phyloP scores from a whole-genome alignment of 1,139 yeast species.

The Suhomyces maxii region DNA sequence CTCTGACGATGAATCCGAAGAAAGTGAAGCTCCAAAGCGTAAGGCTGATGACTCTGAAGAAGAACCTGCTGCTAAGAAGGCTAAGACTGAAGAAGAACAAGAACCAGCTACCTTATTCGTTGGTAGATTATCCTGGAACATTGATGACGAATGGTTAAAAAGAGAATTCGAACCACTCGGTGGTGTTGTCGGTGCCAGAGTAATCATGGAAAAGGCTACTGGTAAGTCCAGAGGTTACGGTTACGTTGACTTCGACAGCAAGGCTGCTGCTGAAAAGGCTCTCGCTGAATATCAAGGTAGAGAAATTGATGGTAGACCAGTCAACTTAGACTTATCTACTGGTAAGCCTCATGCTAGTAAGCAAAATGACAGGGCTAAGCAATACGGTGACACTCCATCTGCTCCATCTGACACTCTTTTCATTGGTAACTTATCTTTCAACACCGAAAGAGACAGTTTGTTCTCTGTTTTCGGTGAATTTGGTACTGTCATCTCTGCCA shows the following conservation, averaged over 20 bases:
- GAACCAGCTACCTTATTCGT: conserved; percentile 91
- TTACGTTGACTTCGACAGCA: conserved; percentile 87
- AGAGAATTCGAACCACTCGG: conserved; percentile 82
- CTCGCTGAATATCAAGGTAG: conserved; percentile 81
- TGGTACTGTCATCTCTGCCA: conserved; percentile 83
- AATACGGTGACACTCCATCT: conserved; percentile 86
- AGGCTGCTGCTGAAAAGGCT: conserved; percentile 85
- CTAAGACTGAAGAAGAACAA: conserved; percentile 27
- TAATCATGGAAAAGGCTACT: conserved; percentile 86
- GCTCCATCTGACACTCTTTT: conserved; percentile 94
- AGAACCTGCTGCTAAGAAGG: conserved; percentile 38
- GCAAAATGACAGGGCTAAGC: conserved; percentile 74
- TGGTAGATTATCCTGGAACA: conserved; percentile 96
- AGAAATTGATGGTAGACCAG: conserved; percentile 96
- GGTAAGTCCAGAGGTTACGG: conserved; percentile 98
- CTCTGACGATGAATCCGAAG: conserved; percentile 25
- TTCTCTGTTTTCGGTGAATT: conserved; percentile 69
- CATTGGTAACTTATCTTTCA: conserved; percentile 93
- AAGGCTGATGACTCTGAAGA: conserved; percentile 36
- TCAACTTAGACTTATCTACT: conserved; percentile 89
- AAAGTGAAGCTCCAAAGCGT: conserved; percentile 29
- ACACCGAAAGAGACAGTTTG: conserved; percentile 76
- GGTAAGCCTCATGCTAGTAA: conserved; percentile 66
- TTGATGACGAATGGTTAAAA: conserved; percentile 92
- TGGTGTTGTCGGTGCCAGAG: conserved; percentile 86